These are phyloP conservation scores for Cladosporium velox DNA, from an alignment of 2,329 filamentous ascomycete genomes.

Conservation along the genomic window DNA sequence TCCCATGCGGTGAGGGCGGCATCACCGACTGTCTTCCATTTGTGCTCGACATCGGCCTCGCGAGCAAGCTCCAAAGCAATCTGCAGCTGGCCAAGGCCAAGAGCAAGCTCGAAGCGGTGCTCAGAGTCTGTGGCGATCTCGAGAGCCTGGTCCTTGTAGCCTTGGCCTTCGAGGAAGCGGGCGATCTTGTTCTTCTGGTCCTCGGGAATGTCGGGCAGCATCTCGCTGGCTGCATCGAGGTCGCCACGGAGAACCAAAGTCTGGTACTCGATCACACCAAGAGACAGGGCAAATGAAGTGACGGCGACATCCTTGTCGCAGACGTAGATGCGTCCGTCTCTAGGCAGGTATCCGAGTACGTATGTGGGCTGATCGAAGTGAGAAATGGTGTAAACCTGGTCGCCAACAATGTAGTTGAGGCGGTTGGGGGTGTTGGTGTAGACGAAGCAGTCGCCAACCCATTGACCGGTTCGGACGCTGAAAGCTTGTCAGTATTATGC, in stretches of 20 bases:
- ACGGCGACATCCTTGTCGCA: constrained; percentile 94
- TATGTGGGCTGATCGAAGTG: constrained; percentile 97
- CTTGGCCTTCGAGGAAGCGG: constrained; percentile 94
- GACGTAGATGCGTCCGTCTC: constrained; percentile 93
- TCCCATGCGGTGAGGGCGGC: constrained; percentile 86
- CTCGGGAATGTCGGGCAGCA: constrained; percentile 80
- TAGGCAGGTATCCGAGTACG: constrained; percentile 88
- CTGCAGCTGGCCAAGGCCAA: constrained; percentile 78
- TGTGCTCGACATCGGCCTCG: constrained; percentile 85
- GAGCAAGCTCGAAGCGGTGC: constrained; percentile 91
- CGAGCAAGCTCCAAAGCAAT: constrained; percentile 83
- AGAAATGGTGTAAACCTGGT: constrained; percentile 95
- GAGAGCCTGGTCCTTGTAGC: constrained; percentile 91
- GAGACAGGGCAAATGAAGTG: constrained; percentile 85
- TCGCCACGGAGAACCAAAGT: constrained; percentile 92
- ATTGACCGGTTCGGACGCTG: constrained; percentile 89
- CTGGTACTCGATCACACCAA: constrained; percentile 94
- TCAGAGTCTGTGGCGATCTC: constrained; percentile 93
- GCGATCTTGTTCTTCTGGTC: constrained; percentile 98
- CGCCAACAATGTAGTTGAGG: constrained; percentile 94
- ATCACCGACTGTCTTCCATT: constrained; percentile 97
- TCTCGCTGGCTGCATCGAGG: constrained; percentile 84
- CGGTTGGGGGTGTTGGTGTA: constrained; percentile 92
- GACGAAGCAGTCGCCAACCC: constrained; percentile 98
- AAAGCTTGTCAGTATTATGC: constrained; percentile 12